A percentile compares a stretch with the other conserved stretches of the same genome.
phyloP scores from a whole-genome alignment of 2,329 filamentous ascomycete species.

The Aureobasidium mangrovei region DNA sequence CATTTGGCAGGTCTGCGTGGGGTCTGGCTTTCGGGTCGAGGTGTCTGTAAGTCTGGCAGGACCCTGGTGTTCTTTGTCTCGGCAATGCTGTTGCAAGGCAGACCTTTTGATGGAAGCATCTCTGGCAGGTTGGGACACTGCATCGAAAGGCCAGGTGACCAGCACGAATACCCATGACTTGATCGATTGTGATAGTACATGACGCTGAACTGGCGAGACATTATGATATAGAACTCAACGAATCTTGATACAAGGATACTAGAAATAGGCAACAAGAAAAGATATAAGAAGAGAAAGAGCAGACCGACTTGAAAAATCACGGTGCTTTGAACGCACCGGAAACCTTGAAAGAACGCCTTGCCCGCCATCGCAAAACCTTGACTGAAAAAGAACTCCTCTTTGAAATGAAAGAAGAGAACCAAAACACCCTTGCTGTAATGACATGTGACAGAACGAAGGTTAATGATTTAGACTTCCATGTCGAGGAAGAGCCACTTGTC shows the following conservation, averaged over 20 bases:
- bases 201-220: too few species aligned
- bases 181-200: too few species aligned
- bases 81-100: too few species aligned
- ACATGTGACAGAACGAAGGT: background rate
- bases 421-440: background rate
- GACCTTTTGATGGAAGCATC: too few species aligned
- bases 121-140: too few species aligned
- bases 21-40: too few species aligned
- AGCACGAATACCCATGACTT: too few species aligned
- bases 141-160: too few species aligned
- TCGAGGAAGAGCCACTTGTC: slow-evolving; percentile 76
- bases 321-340: background rate
- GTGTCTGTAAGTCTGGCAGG: too few species aligned
- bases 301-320: background rate
- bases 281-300: background rate
- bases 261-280: background rate
- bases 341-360: background rate
- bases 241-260: background rate
- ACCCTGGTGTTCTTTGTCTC: too few species aligned
- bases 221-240: background rate
- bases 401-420: background rate
- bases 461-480: slow-evolving; percentile 61
- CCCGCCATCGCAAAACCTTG: background rate
- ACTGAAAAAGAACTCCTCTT: too few species aligned
- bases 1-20: too few species aligned